Evolutionary conservation across 495 filamentous ascomycete species (phyloP).

Genomic region (Podospora didyma): DNA sequence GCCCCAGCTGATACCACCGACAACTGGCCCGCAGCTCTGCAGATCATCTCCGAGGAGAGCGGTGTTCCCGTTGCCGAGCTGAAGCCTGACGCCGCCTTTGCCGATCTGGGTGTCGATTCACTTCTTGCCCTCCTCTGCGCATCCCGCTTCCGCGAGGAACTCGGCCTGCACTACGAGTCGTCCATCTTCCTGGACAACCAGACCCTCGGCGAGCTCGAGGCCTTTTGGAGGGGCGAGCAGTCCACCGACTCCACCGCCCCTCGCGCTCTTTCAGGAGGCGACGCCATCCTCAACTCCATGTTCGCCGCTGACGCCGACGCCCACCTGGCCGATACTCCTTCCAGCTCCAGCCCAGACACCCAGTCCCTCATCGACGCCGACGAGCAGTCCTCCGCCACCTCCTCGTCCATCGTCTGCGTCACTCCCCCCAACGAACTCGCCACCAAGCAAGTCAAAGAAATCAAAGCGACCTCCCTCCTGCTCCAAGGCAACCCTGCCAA

Average conservation of each 20-base stretch:
- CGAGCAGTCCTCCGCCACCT: conserved; percentile 2
- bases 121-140: background rate
- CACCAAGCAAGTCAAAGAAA: conserved; percentile 22
- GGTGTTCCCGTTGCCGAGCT: background rate
- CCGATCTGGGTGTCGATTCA: conserved; percentile 1
- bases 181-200: background rate
- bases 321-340: background rate
- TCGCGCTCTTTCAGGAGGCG: background rate
- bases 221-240: background rate
- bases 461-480: conserved; percentile 34
- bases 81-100: background rate
- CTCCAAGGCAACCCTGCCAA: conserved; percentile 48
- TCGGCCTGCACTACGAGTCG: background rate
- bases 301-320: background rate
- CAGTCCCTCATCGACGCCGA: background rate
- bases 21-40: background rate
- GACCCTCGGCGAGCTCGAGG: conserved; percentile 2
- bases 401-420: conserved; percentile 2
- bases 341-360: background rate
- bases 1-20: background rate
- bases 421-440: conserved; percentile 46
- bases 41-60: conserved; percentile 1
- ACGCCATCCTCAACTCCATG: background rate
- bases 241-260: background rate
- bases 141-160: background rate